A percentile compares a stretch with the other conserved stretches of the same genome.
Conservation (phyloP, 73 alveolate species). For the Blepharisma stoltei region DNA sequence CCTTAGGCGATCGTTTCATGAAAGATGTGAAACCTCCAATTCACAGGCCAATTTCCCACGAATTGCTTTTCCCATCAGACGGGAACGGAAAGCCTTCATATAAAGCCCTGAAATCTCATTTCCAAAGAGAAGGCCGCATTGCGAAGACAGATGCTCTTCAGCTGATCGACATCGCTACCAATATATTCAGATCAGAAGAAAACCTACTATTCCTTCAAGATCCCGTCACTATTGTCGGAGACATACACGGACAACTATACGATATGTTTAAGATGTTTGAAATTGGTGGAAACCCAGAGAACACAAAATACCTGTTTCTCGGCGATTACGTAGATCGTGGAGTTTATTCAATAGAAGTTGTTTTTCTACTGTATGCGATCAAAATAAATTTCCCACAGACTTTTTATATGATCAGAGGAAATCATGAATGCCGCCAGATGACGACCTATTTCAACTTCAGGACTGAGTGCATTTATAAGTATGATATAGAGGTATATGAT, state of each 20-base stretch:
- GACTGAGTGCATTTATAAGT: conserved; percentile 64
- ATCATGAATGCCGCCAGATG: conserved; percentile 60
- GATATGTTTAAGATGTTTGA: conserved; percentile 38
- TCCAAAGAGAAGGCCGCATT: conserved; percentile 64
- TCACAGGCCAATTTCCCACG: conserved; percentile 53
- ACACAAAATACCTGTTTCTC: conserved; percentile 76
- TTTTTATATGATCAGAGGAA: conserved; percentile 53
- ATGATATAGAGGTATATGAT: conserved; percentile 59
- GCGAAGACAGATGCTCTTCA: conserved; percentile 51
- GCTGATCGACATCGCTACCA: conserved; percentile 40
- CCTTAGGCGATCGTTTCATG: conserved; percentile 56
- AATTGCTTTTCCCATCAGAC: conserved; percentile 52
- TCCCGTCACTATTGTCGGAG: conserved; percentile 87
- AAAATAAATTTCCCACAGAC: conserved; percentile 63
- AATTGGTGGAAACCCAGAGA: conserved; percentile 86
- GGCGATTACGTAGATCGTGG: conserved; percentile 92
- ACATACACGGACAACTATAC: conserved; percentile 63
- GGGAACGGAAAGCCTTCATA: conserved; percentile 65
- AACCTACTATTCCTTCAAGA: conserved; percentile 64
- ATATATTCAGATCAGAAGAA: conserved; percentile 62
- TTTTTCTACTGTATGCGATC: conserved; percentile 56
- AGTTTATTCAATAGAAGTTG: conserved; percentile 69
- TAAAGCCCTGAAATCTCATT: conserved; percentile 59
- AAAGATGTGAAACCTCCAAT: conserved; percentile 76
- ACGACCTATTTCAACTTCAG: conserved; percentile 80